Conservation (phyloP, 2,329 filamentous ascomycete species). For the Trichocomaceae sp. region DNA sequence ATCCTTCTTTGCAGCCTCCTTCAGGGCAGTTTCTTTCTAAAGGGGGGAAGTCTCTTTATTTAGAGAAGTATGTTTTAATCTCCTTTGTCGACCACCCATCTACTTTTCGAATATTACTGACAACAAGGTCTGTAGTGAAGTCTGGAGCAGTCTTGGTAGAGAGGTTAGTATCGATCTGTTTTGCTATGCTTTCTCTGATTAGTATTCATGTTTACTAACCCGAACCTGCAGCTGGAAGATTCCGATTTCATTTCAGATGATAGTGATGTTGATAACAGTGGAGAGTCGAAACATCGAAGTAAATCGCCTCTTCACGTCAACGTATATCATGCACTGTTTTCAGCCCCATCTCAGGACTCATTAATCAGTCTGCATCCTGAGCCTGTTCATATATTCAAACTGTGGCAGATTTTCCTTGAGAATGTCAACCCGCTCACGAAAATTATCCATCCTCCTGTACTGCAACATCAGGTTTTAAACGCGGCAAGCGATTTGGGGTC, state of each 20-base stretch:
- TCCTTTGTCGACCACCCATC: too few relatives aligned
- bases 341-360: not conserved
- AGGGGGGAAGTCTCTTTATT: slow-evolving; percentile 8
- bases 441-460: slow-evolving; percentile 51
- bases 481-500: slow-evolving; percentile 45
- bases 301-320: not conserved
- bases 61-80: slow-evolving; percentile 10
- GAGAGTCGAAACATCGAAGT: not conserved
- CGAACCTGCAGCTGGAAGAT: not conserved
- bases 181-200: not conserved
- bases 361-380: slow-evolving; percentile 8
- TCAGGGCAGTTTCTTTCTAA: slow-evolving; percentile 10
- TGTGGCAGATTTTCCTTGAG: slow-evolving; percentile 55
- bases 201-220: not conserved
- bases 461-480: slow-evolving; percentile 47
- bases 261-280: slow-evolving; percentile 4
- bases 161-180: not conserved
- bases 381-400: slow-evolving; percentile 45
- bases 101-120: not conserved
- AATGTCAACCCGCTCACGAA: slow-evolving; percentile 58
- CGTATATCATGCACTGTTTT: slow-evolving; percentile 3
- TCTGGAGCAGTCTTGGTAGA: slow-evolving; percentile 7
- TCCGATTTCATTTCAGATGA: slow-evolving; percentile 6
- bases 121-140: not conserved
- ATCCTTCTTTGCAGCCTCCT: not conserved